phyloP scores from a whole-genome alignment of 2,329 filamentous ascomycete species.

The Coniochaeta ligniaria region DNA sequence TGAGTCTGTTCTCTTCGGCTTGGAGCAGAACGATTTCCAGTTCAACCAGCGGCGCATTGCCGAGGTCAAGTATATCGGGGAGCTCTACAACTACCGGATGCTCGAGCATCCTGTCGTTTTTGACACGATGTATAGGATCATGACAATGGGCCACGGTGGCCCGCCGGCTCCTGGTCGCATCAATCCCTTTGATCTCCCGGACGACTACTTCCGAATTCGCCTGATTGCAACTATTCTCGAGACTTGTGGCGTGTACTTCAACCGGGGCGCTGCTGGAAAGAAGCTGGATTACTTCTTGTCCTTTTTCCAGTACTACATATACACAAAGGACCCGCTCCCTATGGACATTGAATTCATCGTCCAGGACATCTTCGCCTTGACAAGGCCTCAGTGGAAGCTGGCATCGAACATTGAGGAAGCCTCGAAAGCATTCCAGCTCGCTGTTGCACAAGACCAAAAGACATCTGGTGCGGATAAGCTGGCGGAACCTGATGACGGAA shows the following conservation, averaged over 20 bases:
- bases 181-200: constrained; percentile 76
- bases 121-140: constrained; percentile 87
- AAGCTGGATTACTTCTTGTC: constrained; percentile 96
- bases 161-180: constrained; percentile 71
- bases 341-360: constrained; percentile 98
- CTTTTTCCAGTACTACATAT: constrained; percentile 95
- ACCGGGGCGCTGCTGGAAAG: constrained; percentile 86
- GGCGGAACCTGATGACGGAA: constrained; percentile 64
- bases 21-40: constrained; percentile 96
- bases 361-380: constrained; percentile 80
- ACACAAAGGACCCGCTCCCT: constrained; percentile 79
- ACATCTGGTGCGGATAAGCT: constrained; percentile 63
- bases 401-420: constrained; percentile 77
- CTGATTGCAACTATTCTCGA: constrained; percentile 85
- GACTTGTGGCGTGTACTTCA: constrained; percentile 94
- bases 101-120: constrained; percentile 94
- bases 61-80: constrained; percentile 92
- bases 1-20: constrained; percentile 77
- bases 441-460: constrained; percentile 87
- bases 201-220: constrained; percentile 94
- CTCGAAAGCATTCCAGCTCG: constrained; percentile 72
- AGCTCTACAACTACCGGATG: constrained; percentile 97
- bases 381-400: constrained; percentile 89
- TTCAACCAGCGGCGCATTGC: constrained; percentile 92
- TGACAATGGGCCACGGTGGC: constrained; percentile 88